A percentile compares a stretch with the other conserved stretches of the same genome.
Evolutionary conservation across 176 grass and related monocot genomes (phyloP).

Genomic region (Sorghum bicolor): Sorghum_bicolor_NCBIv3 NC_012875.2:60391001-60391500

Average conservation of each 20-base stretch:
- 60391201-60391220: neutral
- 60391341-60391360: neutral
- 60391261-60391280: neutral
- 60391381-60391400: neutral
- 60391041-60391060: neutral
- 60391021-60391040: neutral
- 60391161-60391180: neutral
- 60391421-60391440: constrained; percentile 26
- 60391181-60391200: neutral
- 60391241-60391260: neutral
- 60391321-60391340: neutral
- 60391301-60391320: neutral
- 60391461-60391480: constrained; percentile 15
- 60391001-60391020: neutral
- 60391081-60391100: neutral
- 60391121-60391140: neutral
- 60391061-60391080: neutral
- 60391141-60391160: neutral
- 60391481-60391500: neutral
- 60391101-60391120: neutral
- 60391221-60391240: neutral
- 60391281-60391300: neutral
- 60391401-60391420: neutral
- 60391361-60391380: neutral
- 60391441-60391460: neutral